A percentile compares a stretch with the other conserved stretches of the same genome.
Evolutionary conservation across 805 yeast genomes (phyloP).

Genomic region (Maudiozyma serrabonitensis): DNA sequence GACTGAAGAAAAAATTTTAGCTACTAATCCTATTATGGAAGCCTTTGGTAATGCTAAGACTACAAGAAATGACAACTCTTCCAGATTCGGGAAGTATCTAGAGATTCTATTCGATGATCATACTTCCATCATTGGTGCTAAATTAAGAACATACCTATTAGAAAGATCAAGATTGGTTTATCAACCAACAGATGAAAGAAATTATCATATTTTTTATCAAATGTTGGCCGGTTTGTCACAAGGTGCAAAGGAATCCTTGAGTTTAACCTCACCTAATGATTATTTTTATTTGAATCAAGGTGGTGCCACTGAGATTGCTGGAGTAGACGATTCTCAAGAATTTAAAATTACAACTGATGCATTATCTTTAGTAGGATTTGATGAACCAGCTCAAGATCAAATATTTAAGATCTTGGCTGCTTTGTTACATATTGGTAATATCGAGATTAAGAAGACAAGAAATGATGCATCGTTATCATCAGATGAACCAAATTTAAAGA

Average conservation of each 20-base stretch:
- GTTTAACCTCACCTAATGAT: constrained; percentile 55
- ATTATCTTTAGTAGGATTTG: constrained; percentile 67
- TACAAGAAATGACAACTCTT: constrained; percentile 82
- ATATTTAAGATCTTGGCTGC: constrained; percentile 81
- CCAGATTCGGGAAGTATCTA: constrained; percentile 86
- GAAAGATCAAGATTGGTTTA: constrained; percentile 92
- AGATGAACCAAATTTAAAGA: constrained; percentile 77
- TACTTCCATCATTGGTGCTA: constrained; percentile 84
- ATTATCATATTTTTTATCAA: constrained; percentile 92
- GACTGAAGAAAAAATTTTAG: constrained; percentile 87
- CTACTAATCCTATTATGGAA: constrained; percentile 88
- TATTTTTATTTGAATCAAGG: constrained; percentile 86
- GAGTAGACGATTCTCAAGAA: constrained; percentile 77
- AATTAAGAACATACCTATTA: constrained; percentile 82
- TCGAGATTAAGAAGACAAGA: constrained; percentile 74
- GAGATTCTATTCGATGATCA: constrained; percentile 76
- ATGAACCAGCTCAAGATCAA: constrained; percentile 44
- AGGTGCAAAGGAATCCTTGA: constrained; percentile 45
- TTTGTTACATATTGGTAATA: constrained; percentile 85
- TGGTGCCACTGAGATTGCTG: constrained; percentile 56
- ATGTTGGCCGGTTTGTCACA: constrained; percentile 59
- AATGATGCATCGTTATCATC: constrained; percentile 71
- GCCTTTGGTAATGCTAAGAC: constrained; percentile 94
- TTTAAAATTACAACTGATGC: constrained; percentile 71
- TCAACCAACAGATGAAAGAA: constrained; percentile 85